phyloP scores from a whole-genome alignment of 306 rosid species.

The Corylus americana region DNA sequence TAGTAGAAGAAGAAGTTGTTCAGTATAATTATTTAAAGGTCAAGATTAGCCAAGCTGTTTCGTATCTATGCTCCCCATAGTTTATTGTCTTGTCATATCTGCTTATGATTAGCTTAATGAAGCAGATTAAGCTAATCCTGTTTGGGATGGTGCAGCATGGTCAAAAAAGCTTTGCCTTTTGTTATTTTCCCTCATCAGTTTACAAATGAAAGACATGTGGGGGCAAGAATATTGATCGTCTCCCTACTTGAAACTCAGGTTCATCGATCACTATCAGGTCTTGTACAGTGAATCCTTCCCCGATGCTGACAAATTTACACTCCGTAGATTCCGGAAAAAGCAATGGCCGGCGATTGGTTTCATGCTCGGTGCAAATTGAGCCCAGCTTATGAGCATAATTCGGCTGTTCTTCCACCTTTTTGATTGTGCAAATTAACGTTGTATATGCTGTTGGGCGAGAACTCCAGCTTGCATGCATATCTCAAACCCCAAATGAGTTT shows the following conservation, averaged over 20 bases:
- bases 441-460: too few species aligned
- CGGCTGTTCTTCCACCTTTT: neutral
- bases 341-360: neutral
- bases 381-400: neutral
- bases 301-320: too few species aligned
- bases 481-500: too few species aligned
- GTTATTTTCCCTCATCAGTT: neutral
- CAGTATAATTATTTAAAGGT: too few species aligned
- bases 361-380: neutral
- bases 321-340: neutral
- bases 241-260: too few species aligned
- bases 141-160: neutral
- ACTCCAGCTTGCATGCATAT: too few species aligned
- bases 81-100: neutral
- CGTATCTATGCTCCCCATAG: constrained; percentile 11
- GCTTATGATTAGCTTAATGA: constrained; percentile 10
- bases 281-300: too few species aligned
- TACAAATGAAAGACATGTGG: neutral
- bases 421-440: too few species aligned
- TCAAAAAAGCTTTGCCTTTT: constrained; percentile 23
- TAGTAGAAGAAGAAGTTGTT: too few species aligned
- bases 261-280: too few species aligned
- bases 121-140: neutral
- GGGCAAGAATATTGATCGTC: too few species aligned
- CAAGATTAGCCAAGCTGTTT: constrained; percentile 33